Evolutionary conservation across 345 rosid genomes (phyloP).

Genomic region (Camelina neglecta): DNA sequence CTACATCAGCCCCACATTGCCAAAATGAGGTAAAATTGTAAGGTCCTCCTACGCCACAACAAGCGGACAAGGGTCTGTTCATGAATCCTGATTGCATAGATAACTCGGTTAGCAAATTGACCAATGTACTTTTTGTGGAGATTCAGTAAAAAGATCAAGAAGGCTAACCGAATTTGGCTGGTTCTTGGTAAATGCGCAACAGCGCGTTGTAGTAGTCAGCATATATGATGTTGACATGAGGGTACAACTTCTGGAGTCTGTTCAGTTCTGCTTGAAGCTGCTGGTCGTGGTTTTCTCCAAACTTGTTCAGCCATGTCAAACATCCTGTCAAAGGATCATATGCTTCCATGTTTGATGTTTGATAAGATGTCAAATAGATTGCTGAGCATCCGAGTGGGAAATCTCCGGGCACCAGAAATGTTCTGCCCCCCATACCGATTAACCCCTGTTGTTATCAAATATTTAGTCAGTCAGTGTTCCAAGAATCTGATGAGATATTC

Average conservation of each 20-base stretch:
- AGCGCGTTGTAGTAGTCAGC: constrained; percentile 50
- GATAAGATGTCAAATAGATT: constrained; percentile 36
- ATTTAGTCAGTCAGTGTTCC: not conserved
- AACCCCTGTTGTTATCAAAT: constrained; percentile 42
- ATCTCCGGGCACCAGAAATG: constrained; percentile 57
- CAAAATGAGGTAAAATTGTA: constrained; percentile 41
- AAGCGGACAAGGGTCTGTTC: constrained; percentile 34
- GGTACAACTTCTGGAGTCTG: constrained; percentile 37
- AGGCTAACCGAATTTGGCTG: constrained; percentile 46
- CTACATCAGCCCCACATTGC: constrained; percentile 34
- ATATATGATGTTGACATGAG: constrained; percentile 49
- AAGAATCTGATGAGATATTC: not conserved
- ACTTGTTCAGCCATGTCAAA: constrained; percentile 50
- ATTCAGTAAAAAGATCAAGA: not conserved
- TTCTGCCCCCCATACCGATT: constrained; percentile 53
- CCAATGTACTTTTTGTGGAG: not conserved
- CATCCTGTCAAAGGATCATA: constrained; percentile 56
- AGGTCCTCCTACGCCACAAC: constrained; percentile 51
- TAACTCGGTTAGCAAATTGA: not conserved
- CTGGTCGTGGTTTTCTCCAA: constrained; percentile 45
- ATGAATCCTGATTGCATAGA: constrained; percentile 41
- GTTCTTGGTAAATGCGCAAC: constrained; percentile 34
- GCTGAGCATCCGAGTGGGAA: constrained; percentile 52
- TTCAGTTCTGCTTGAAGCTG: constrained; percentile 45
- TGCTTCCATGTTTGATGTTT: constrained; percentile 37